These are phyloP conservation scores for Ashbya aceris DNA, from an alignment of 1,139 yeast genomes.

Conservation along the genomic window DNA sequence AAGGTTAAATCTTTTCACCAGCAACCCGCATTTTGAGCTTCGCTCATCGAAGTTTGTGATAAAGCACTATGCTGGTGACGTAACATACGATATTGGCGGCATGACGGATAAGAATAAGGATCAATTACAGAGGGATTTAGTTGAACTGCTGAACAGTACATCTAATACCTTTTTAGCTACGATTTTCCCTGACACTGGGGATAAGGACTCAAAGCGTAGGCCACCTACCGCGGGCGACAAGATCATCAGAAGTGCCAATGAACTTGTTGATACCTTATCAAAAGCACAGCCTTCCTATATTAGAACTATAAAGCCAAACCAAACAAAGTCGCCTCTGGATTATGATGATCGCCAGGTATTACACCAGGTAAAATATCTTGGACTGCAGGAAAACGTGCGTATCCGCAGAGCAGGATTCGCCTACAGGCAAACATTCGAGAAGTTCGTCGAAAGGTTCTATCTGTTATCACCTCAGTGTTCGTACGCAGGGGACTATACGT, in stretches of 20 bases:
- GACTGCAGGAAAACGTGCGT: slow-evolving; percentile 92
- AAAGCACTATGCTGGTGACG: slow-evolving; percentile 98
- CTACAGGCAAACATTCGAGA: slow-evolving; percentile 92
- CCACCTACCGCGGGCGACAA: slow-evolving; percentile 98
- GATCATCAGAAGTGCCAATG: slow-evolving; percentile 85
- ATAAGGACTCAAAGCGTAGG: slow-evolving; percentile 66
- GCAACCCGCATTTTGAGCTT: slow-evolving; percentile 81
- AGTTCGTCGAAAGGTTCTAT: slow-evolving; percentile 94
- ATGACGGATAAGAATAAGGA: slow-evolving; percentile 98
- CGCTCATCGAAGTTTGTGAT: slow-evolving; percentile 82
- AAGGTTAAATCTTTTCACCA: slow-evolving; percentile 74
- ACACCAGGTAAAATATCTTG: slow-evolving; percentile 93
- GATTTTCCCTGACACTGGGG: slow-evolving; percentile 72
- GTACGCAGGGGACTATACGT: slow-evolving; percentile 95
- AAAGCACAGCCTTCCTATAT: slow-evolving; percentile 91
- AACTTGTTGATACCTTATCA: slow-evolving; percentile 79
- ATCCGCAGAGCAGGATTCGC: slow-evolving; percentile 99
- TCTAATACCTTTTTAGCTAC: slow-evolving; percentile 54
- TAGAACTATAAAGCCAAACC: slow-evolving; percentile 96
- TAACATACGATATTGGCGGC: slow-evolving; percentile 77
- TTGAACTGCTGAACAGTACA: slow-evolving; percentile 69
- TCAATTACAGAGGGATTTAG: slow-evolving; percentile 78
- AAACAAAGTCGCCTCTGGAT: slow-evolving; percentile 82
- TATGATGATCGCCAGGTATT: slow-evolving; percentile 83
- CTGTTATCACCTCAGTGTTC: slow-evolving; percentile 82